Evolutionary conservation across 2,329 filamentous ascomycete genomes (phyloP), one percentile per base, ranked within the genome.

Genomic region (Periconia macrospinosa): DNA sequence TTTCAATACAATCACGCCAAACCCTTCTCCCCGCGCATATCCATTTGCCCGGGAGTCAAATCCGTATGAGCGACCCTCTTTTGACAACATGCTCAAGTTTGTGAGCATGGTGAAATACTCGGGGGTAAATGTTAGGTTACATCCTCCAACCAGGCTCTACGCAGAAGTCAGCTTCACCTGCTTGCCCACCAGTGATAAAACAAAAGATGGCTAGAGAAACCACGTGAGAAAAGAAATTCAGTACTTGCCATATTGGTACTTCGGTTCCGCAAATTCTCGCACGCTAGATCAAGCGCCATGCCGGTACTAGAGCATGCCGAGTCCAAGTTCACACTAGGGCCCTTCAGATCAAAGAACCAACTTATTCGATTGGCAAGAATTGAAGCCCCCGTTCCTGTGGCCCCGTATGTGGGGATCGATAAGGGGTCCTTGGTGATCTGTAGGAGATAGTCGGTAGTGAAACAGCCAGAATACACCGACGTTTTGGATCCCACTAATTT

Each of bases 11-110:
- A 72, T 27, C 8, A 63, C 58, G 0, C 52, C 58, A 6, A 83
- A 75, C 0, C 85, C 86, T 60, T 89, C 86, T 1, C 85, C 85
- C 27, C 85, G 78, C 0, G 81, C 83, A 63, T 88, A 89, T 0
- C 86, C 86, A 52, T 83, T 82, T 15, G 83, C 86, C 1, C 77
- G 75, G n/a, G 75, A 65, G 58, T 86, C 85, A 46, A 69, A 75
- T 43, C 63, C 66, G 45, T 60, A 60, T 9, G 57, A 67, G 7
- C 47, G 57, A 17, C 71, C 67, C 19, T 70, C 65, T n/a, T 67
- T 68, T 2, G 65, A 72, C 30, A 74, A 60, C 40, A 70, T 58
- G 14, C 59, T 49, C 48, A 57, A 56, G 45, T 59, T 49, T 46
- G 35, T 58, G 37, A 45, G 42, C 45, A 30, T 50, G 27, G 30